Percentiles rank a stretch among this genome's conserved stretches.
phyloP scores from a whole-genome alignment of 345 rosid species.

The Nephelium lappaceum region DNA sequence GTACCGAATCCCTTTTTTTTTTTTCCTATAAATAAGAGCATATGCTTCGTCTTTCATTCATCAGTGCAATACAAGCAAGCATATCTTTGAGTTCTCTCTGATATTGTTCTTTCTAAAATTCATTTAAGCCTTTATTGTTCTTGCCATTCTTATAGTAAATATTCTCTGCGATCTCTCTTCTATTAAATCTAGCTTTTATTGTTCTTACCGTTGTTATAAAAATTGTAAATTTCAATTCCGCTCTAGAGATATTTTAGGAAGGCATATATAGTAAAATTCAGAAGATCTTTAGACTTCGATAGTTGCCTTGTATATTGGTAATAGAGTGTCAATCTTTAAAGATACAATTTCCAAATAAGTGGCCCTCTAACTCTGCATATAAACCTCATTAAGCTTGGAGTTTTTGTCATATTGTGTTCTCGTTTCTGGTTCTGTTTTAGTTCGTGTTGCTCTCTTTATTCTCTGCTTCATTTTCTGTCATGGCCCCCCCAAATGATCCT shows the following conservation, averaged over 20 bases:
- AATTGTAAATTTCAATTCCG: not conserved
- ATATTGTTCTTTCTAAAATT: too few relatives aligned
- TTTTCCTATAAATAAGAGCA: slow-evolving; percentile 24
- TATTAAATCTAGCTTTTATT: not conserved
- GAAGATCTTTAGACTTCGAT: not conserved
- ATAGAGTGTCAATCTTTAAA: not conserved
- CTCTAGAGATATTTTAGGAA: not conserved
- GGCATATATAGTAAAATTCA: not conserved
- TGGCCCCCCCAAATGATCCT: slow-evolving; percentile 70
- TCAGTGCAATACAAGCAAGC: slow-evolving; percentile 1
- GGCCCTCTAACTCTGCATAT: not conserved
- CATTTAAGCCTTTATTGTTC: not conserved
- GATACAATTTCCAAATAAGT: slow-evolving; percentile 8
- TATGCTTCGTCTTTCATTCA: not conserved
- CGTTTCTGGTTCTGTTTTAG: not conserved
- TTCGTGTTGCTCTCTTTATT: slow-evolving; percentile 1
- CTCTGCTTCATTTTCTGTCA: slow-evolving; percentile 25
- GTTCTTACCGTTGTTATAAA: not conserved
- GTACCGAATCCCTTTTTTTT: not conserved
- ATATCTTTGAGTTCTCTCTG: not conserved
- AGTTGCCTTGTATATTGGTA: not conserved
- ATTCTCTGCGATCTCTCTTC: not conserved
- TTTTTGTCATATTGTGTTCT: slow-evolving; percentile 8
- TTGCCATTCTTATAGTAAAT: not conserved
- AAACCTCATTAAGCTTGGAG: not conserved